Evolutionary conservation across 225 moss, liverwort and hornwort genomes (phyloP).

Genomic region (Antitrichia curtipendula): DNA sequence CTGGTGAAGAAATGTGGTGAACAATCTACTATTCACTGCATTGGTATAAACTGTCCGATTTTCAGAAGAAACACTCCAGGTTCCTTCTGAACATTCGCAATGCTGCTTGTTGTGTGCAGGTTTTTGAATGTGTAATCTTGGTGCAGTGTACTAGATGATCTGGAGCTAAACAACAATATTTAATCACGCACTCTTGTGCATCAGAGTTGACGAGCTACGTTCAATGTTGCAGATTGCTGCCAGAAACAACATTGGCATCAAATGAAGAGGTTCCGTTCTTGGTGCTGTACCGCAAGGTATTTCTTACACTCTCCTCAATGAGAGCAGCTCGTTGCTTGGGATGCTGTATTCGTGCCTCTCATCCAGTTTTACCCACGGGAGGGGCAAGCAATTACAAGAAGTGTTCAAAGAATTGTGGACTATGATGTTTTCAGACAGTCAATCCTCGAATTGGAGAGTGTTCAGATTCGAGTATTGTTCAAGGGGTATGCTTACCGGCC

Average conservation of each 20-base stretch:
- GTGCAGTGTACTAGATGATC: neutral
- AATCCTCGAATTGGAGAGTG: neutral
- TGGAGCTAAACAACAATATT: neutral
- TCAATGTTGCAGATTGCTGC: constrained; percentile 6
- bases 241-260: constrained; percentile 1
- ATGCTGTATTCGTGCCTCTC: constrained; percentile 4
- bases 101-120: neutral
- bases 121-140: neutral
- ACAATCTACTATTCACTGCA: constrained; percentile 3
- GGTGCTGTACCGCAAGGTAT: constrained; percentile 4
- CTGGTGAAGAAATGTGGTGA: constrained; percentile 2
- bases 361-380: constrained; percentile 17
- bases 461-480: neutral
- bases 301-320: neutral
- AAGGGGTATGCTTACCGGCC: neutral
- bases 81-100: neutral
- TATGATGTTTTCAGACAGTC: neutral
- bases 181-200: neutral
- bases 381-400: constrained; percentile 5
- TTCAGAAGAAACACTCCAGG: constrained; percentile 14
- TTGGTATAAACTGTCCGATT: constrained; percentile 14
- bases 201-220: neutral
- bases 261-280: constrained; percentile 16
- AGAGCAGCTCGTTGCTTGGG: neutral
- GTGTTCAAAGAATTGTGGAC: constrained; percentile 17